phyloP scores from a whole-genome alignment of 2,329 filamentous ascomycete species.

The Ophiocordyceps camponoti-rufipedis region DNA sequence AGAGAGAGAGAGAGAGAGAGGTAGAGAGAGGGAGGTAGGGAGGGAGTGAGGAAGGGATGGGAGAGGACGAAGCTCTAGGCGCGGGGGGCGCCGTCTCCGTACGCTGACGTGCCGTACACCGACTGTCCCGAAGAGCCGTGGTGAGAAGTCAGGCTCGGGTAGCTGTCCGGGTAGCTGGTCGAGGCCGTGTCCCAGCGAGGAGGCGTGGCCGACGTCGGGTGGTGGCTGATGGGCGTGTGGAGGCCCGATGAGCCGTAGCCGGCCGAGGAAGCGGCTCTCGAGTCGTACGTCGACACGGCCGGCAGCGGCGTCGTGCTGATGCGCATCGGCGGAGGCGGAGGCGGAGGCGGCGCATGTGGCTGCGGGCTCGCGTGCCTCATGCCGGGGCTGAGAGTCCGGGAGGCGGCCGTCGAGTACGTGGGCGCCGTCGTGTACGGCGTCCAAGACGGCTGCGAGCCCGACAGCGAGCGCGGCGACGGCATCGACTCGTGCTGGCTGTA shows the following conservation, averaged over 20 bases:
- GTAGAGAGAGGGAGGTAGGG: too few species aligned
- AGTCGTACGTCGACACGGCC: constrained; percentile 21
- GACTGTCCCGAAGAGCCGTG: constrained; percentile 12
- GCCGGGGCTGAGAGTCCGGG: constrained; percentile 23
- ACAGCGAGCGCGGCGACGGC: constrained; percentile 32
- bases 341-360: constrained; percentile 10
- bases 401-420: constrained; percentile 14
- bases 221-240: constrained; percentile 20
- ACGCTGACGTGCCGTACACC: constrained; percentile 23
- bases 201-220: constrained; percentile 17
- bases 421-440: constrained; percentile 20
- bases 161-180: constrained; percentile 18
- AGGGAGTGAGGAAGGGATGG: not conserved
- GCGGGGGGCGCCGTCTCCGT: constrained; percentile 22
- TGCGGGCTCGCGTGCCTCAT: constrained; percentile 17
- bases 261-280: constrained; percentile 10
- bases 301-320: constrained; percentile 20
- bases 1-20: not conserved
- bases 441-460: constrained; percentile 30
- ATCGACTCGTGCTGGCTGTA: constrained; percentile 29
- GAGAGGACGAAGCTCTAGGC: constrained; percentile 12
- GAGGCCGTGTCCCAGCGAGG: constrained; percentile 23
- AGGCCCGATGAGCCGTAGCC: constrained; percentile 22
- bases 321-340: constrained; percentile 16
- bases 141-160: constrained; percentile 19